phyloP scores from a whole-genome alignment of 345 rosid species.

The Populus simonii region DNA sequence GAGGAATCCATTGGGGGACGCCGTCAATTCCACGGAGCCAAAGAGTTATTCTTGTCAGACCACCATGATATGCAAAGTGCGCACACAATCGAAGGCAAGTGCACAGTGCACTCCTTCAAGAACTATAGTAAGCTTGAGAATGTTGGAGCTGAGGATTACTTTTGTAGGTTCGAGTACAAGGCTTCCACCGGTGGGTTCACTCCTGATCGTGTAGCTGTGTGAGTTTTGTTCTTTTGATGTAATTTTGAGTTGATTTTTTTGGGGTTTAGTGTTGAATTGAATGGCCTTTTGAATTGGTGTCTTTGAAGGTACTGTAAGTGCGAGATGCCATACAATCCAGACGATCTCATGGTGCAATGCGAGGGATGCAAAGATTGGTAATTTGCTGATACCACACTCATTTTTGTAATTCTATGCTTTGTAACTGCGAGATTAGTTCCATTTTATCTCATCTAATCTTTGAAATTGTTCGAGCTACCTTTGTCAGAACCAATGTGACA shows the following conservation, averaged over 20 bases:
- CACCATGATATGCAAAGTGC: constrained; percentile 78
- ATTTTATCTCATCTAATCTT: not conserved
- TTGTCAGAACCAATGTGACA: not conserved
- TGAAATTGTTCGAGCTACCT: constrained; percentile 11
- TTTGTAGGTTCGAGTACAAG: constrained; percentile 76
- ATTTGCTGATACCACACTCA: constrained; percentile 1
- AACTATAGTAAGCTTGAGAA: constrained; percentile 79
- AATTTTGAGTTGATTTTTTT: not conserved
- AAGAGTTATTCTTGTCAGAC: constrained; percentile 76
- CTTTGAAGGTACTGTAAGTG: constrained; percentile 77
- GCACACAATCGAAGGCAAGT: constrained; percentile 79
- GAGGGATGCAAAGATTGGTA: constrained; percentile 93
- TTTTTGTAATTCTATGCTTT: not conserved
- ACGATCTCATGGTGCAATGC: constrained; percentile 83
- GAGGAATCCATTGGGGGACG: constrained; percentile 89
- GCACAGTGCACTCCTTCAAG: constrained; percentile 76
- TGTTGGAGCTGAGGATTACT: constrained; percentile 82
- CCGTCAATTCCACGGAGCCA: constrained; percentile 82
- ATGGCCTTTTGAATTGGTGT: not conserved
- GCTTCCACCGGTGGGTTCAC: constrained; percentile 79
- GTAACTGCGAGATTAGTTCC: not conserved
- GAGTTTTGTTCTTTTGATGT: constrained; percentile 28
- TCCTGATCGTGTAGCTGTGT: constrained; percentile 88
- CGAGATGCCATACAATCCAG: constrained; percentile 90
- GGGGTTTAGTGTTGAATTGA: not conserved